Percentiles rank a stretch among this genome's conserved stretches.
phyloP scores from a whole-genome alignment of 257 asterid genomes.

The Leonotis leonurus region DNA sequence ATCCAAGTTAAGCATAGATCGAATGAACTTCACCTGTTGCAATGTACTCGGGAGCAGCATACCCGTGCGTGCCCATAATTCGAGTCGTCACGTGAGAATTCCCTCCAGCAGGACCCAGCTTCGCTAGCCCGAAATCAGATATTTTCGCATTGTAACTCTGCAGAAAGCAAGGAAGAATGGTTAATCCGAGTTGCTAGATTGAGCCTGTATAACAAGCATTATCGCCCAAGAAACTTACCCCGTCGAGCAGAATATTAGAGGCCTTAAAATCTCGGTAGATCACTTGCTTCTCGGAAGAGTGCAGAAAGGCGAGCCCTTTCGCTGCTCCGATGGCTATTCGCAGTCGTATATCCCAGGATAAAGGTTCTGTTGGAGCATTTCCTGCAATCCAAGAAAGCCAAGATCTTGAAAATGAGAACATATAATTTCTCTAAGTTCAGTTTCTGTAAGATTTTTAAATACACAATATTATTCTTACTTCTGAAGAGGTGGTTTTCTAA shows the following conservation, averaged over 20 bases:
- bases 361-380: slow-evolving; percentile 24
- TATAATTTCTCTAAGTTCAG: neutral
- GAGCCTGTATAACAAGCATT: no score
- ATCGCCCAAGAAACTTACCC: slow-evolving; percentile 23
- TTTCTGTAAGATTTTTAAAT: neutral
- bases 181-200: no score
- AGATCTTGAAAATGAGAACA: neutral
- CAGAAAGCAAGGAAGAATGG: slow-evolving; percentile 5
- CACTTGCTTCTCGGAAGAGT: slow-evolving; percentile 31
- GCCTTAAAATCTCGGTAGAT: slow-evolving; percentile 51
- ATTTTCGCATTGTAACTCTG: slow-evolving; percentile 38
- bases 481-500: slow-evolving; percentile 49
- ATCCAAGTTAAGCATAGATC: no score
- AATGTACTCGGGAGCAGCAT: slow-evolving; percentile 52
- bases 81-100: slow-evolving; percentile 45
- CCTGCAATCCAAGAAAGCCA: slow-evolving; percentile 20
- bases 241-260: slow-evolving; percentile 51
- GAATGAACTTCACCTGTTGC: slow-evolving; percentile 34
- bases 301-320: slow-evolving; percentile 40
- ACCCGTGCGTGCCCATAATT: slow-evolving; percentile 44
- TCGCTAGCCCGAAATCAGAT: slow-evolving; percentile 51
- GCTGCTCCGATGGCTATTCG: slow-evolving; percentile 49
- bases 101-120: slow-evolving; percentile 40
- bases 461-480: slow-evolving; percentile 37
- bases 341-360: slow-evolving; percentile 43